These are phyloP conservation scores for California macrophylla DNA, from an alignment of 441 rosid genomes.

Conservation along the genomic window DNA sequence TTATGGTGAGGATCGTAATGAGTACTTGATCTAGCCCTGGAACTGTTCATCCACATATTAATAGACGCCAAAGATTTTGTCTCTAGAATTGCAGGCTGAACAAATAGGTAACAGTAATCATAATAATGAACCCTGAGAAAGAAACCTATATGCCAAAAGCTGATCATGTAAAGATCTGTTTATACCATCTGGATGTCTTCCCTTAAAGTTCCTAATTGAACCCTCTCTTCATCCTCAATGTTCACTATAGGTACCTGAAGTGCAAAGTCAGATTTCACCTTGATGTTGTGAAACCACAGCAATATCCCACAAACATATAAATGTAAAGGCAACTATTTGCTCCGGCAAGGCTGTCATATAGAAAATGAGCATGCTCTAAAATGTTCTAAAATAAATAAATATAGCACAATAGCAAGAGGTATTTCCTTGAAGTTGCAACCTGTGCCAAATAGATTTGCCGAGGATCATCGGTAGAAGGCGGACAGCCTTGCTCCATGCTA, in stretches of 20 bases:
- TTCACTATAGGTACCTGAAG: conserved; percentile 78
- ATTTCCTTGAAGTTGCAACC: conserved; percentile 28
- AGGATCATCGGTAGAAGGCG: conserved; percentile 30
- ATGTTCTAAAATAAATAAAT: background rate
- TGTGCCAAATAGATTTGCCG: conserved; percentile 68
- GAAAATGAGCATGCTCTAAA: conserved; percentile 2
- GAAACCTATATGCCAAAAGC: background rate
- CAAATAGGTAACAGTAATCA: conserved; percentile 18
- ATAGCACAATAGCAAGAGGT: background rate
- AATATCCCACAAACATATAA: background rate
- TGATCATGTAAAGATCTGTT: conserved; percentile 8
- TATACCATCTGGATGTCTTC: conserved; percentile 54
- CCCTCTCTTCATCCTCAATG: conserved; percentile 49
- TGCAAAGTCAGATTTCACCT: conserved; percentile 5
- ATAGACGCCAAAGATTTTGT: conserved; percentile 50
- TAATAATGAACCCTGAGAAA: conserved; percentile 1
- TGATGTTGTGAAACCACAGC: background rate
- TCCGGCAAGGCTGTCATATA: conserved; percentile 38
- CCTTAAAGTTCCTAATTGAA: conserved; percentile 54
- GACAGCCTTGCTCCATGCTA: conserved; percentile 18
- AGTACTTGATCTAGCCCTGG: conserved; percentile 66
- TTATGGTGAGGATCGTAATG: conserved; percentile 93
- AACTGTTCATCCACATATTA: conserved; percentile 83
- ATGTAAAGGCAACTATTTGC: conserved; percentile 30
- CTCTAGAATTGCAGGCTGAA: conserved; percentile 54